Evolutionary conservation across 2,329 filamentous ascomycete species (phyloP).

Genomic region (Didymosphaeria variabile): DNA sequence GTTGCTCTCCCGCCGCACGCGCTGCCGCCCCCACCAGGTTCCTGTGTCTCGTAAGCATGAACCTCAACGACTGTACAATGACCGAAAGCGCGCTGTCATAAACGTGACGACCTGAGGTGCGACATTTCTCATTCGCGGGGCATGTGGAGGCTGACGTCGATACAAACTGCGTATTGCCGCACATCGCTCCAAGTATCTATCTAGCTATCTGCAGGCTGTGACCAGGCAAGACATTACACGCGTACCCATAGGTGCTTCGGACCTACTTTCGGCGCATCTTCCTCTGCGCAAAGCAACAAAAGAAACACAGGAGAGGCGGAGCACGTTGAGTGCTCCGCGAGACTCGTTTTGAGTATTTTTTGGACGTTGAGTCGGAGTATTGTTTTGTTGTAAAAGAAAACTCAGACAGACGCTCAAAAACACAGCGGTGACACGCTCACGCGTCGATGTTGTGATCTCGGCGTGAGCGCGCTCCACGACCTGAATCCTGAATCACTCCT

Average conservation of each 20-base stretch:
- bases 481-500: conserved; percentile 36
- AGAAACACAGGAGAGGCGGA: conserved; percentile 45
- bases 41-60: conserved; percentile 8
- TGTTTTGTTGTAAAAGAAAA: conserved; percentile 85
- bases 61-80: conserved; percentile 13
- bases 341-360: conserved; percentile 61
- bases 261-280: conserved; percentile 27
- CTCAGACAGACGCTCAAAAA: conserved; percentile 73
- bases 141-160: conserved; percentile 14
- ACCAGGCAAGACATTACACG: conserved; percentile 21
- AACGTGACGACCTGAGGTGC: conserved; percentile 14
- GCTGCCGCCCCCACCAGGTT: conserved; percentile 21
- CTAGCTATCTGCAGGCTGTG: conserved; percentile 15
- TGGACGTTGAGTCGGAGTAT: conserved; percentile 78
- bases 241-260: conserved; percentile 18
- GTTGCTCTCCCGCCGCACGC: conserved; percentile 42
- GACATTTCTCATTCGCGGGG: conserved; percentile 16
- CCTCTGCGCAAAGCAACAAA: conserved; percentile 29
- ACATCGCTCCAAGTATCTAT: conserved; percentile 15
- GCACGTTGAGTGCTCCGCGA: conserved; percentile 73
- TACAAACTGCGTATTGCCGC: conserved; percentile 11
- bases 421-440: conserved; percentile 53
- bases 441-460: conserved; percentile 78
- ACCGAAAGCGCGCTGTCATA: conserved; percentile 15
- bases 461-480: conserved; percentile 46